phyloP scores from a whole-genome alignment of 345 rosid species.

The Lepidium aucheri region DNA sequence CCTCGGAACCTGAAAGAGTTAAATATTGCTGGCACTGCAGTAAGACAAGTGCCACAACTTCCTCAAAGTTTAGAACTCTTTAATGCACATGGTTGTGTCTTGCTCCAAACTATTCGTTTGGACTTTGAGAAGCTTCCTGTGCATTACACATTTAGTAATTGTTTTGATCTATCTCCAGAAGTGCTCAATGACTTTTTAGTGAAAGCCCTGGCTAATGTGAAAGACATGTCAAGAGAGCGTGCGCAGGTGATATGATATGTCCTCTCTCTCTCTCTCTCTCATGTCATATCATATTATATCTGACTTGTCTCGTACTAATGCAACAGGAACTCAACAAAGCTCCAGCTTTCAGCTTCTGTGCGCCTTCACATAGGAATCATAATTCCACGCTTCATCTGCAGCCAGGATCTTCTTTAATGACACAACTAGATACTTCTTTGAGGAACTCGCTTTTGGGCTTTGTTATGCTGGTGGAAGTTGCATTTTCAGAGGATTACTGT shows the following conservation, averaged over 20 bases:
- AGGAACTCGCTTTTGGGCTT: not conserved
- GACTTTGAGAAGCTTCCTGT: not conserved
- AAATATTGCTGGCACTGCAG: not conserved
- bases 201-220: not conserved
- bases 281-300: not conserved
- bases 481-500: not conserved
- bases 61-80: slow-evolving; percentile 1
- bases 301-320: not conserved
- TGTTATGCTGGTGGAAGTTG: not conserved
- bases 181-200: not conserved
- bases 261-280: not conserved
- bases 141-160: slow-evolving; percentile 4
- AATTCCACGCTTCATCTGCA: not conserved
- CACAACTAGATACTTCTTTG: not conserved
- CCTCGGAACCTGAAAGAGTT: not conserved
- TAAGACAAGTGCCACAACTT: slow-evolving; percentile 11
- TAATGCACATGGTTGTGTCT: not conserved
- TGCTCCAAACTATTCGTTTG: not conserved
- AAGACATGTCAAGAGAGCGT: not conserved
- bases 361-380: not conserved
- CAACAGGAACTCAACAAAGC: not conserved
- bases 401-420: not conserved
- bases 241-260: not conserved
- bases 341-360: not conserved
- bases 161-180: not conserved